phyloP scores from a whole-genome alignment of 1,284 basidiomycete genomes.

The Pisolithus thermaeus region DNA sequence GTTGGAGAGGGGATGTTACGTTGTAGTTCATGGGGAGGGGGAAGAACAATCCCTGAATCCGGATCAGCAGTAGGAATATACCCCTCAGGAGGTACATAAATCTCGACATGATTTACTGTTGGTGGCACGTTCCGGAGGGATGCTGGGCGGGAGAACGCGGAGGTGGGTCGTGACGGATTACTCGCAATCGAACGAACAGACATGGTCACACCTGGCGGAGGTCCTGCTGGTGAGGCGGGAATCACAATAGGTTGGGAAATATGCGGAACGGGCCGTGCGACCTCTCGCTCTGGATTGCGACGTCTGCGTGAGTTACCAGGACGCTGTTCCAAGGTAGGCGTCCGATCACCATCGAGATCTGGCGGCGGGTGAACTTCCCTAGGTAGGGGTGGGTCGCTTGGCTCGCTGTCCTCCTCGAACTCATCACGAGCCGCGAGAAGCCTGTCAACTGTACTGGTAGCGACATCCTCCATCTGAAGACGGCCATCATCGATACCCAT shows the following conservation, averaged over 20 bases:
- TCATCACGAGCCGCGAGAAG: slow-evolving; percentile 20
- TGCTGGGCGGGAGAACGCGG: slow-evolving; percentile 6
- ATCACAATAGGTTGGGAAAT: slow-evolving; percentile 8
- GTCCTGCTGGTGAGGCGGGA: slow-evolving; percentile 5
- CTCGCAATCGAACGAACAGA: background rate
- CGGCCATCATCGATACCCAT: slow-evolving; percentile 11
- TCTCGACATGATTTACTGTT: slow-evolving; percentile 11
- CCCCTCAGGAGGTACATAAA: slow-evolving; percentile 19
- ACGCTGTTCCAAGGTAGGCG: slow-evolving; percentile 13
- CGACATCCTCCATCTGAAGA: slow-evolving; percentile 17
- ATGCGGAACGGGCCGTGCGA: slow-evolving; percentile 8
- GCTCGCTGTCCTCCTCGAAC: slow-evolving; percentile 20
- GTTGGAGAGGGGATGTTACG: slow-evolving; percentile 24
- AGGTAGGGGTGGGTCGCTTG: slow-evolving; percentile 15
- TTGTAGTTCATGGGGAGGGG: slow-evolving; percentile 25
- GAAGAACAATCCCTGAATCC: slow-evolving; percentile 21
- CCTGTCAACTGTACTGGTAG: slow-evolving; percentile 18
- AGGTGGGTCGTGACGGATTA: slow-evolving; percentile 1
- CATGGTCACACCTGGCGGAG: background rate
- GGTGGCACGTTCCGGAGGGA: slow-evolving; percentile 17
- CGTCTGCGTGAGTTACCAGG: slow-evolving; percentile 15
- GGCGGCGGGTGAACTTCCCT: slow-evolving; percentile 14
- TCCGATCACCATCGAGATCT: slow-evolving; percentile 21
- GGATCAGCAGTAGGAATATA: slow-evolving; percentile 24
- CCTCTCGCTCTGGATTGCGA: slow-evolving; percentile 12